These are phyloP conservation scores for Amanita subjunquillea DNA, from an alignment of 768 basidiomycete species.

Conservation along the genomic window DNA sequence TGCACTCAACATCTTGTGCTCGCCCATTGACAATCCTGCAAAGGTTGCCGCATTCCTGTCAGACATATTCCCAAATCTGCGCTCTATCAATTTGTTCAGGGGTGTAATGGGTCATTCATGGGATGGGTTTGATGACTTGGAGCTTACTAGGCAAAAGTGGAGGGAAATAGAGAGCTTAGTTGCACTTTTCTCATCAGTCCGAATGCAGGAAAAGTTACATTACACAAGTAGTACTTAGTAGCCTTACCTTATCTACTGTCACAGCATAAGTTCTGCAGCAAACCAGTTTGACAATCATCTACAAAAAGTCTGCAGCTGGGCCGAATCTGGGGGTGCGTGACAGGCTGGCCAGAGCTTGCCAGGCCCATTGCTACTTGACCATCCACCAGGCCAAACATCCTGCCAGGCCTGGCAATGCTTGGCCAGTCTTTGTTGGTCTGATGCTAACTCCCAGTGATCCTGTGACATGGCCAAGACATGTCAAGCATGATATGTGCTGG, in stretches of 20 bases:
- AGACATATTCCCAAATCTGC: neutral
- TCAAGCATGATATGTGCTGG: no score
- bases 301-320: no score
- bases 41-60: neutral
- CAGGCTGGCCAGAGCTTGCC: no score
- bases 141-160: neutral
- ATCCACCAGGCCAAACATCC: no score
- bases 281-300: no score
- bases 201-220: neutral
- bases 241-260: neutral
- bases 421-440: no score
- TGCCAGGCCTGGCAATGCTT: no score
- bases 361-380: no score
- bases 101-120: neutral
- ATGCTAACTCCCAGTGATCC: no score
- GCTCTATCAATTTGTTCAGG: neutral
- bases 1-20: neutral
- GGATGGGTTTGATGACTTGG: neutral
- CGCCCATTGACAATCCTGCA: neutral
- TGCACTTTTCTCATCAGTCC: neutral
- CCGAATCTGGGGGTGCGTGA: no score
- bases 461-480: no score
- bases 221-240: no score
- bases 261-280: neutral
- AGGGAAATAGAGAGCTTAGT: neutral